Evolutionary conservation across 2,329 filamentous ascomycete species (phyloP).

Genomic region (Cercospora sojina): DNA sequence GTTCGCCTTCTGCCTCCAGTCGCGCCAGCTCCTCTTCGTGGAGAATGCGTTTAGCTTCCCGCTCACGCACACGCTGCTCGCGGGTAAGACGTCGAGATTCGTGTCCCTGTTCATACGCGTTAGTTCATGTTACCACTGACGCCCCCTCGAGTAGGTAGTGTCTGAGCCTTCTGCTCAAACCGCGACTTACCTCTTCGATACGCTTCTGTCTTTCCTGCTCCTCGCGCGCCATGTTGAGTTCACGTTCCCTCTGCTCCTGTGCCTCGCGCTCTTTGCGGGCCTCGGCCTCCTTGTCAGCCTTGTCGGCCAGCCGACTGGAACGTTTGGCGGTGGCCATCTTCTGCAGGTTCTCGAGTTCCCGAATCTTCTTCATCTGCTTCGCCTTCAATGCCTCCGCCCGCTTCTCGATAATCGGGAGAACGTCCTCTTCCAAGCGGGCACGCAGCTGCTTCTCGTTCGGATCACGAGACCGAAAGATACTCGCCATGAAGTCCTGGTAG

Average conservation of each 20-base stretch:
- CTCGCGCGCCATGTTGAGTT: conserved; percentile 62
- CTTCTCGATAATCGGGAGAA: conserved; percentile 81
- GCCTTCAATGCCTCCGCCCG: conserved; percentile 66
- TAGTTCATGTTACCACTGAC: conserved; percentile 23
- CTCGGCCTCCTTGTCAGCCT: conserved; percentile 72
- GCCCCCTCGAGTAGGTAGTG: conserved; percentile 6
- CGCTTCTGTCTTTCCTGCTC: conserved; percentile 62
- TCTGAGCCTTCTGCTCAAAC: background rate
- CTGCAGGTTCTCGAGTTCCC: conserved; percentile 75
- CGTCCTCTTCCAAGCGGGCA: conserved; percentile 69
- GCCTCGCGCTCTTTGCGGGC: conserved; percentile 71
- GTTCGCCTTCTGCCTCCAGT: conserved; percentile 60
- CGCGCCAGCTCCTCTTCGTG: conserved; percentile 81
- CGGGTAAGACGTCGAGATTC: conserved; percentile 78
- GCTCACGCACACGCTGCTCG: conserved; percentile 80
- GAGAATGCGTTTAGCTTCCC: conserved; percentile 76
- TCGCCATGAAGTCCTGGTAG: conserved; percentile 68
- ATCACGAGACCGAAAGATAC: conserved; percentile 73
- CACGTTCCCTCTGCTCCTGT: conserved; percentile 62
- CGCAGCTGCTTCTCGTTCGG: conserved; percentile 79
- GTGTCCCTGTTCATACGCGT: conserved; percentile 56
- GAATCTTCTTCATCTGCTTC: conserved; percentile 72
- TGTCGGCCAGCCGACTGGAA: conserved; percentile 83
- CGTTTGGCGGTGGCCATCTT: conserved; percentile 92
- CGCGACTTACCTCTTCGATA: conserved; percentile 57